Evolutionary conservation across 1,284 basidiomycete genomes (phyloP).

Genomic region (Athelia psychrophila): DNA sequence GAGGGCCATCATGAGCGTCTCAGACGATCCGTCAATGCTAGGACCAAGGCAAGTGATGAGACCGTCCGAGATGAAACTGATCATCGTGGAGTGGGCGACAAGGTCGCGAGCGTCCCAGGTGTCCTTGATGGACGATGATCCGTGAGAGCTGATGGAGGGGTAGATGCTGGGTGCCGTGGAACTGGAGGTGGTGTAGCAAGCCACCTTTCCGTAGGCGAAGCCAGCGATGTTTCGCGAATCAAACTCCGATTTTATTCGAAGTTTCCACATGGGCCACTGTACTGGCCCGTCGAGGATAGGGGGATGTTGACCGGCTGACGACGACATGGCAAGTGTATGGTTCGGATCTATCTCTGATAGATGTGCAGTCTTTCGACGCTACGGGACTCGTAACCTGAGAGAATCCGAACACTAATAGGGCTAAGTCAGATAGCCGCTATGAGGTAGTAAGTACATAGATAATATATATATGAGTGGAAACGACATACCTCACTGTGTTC

Average conservation of each 20-base stretch:
- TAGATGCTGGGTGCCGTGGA: neutral
- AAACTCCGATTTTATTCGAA: neutral
- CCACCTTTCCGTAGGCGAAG: neutral
- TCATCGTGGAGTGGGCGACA: neutral
- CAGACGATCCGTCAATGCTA: neutral
- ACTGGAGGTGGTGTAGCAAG: neutral
- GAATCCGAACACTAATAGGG: neutral
- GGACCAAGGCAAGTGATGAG: neutral
- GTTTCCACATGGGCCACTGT: conserved; percentile 1
- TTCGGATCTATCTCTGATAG: neutral
- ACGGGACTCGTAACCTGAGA: conserved; percentile 1
- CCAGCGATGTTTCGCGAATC: neutral
- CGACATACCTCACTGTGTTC: too few relatives aligned
- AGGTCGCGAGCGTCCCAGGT: neutral
- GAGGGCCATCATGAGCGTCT: neutral
- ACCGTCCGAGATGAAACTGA: neutral
- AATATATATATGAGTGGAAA: too few relatives aligned
- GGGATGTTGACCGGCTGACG: neutral
- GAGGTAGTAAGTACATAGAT: too few relatives aligned
- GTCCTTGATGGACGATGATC: neutral
- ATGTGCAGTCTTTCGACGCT: neutral
- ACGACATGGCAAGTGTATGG: neutral
- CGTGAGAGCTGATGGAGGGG: neutral
- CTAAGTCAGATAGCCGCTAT: too few relatives aligned
- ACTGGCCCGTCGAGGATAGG: neutral